Evolutionary conservation across 495 filamentous ascomycete species (phyloP).

Genomic region (Chaetomium fimeti): DNA sequence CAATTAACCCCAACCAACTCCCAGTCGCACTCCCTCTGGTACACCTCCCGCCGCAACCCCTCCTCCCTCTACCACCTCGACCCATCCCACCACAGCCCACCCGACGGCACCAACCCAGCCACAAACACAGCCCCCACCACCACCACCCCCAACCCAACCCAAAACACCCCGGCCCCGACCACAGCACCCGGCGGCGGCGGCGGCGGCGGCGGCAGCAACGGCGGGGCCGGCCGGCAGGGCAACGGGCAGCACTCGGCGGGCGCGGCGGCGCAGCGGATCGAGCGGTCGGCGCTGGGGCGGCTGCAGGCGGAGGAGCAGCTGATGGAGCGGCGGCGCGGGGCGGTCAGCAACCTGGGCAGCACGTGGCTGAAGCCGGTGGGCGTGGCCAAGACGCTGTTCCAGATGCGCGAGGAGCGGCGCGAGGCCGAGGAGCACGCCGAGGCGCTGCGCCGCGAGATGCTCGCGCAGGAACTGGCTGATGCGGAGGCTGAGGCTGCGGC

Average conservation of each 20-base stretch:
- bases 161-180: slow-evolving; percentile 23
- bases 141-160: slow-evolving; percentile 25
- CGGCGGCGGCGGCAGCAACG: slow-evolving; percentile 11
- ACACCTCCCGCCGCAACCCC: slow-evolving; percentile 56
- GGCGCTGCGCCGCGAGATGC: slow-evolving; percentile 64
- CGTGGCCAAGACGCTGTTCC: slow-evolving; percentile 70
- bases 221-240: no score
- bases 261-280: slow-evolving; percentile 32
- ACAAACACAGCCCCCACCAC: slow-evolving; percentile 28
- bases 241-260: not conserved
- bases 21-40: slow-evolving; percentile 71
- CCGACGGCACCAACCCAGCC: slow-evolving; percentile 22
- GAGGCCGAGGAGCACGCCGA: slow-evolving; percentile 79
- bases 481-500: slow-evolving; percentile 48
- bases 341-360: slow-evolving; percentile 70
- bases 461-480: slow-evolving; percentile 62
- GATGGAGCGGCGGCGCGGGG: slow-evolving; percentile 64
- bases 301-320: slow-evolving; percentile 67
- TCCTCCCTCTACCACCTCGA: slow-evolving; percentile 33
- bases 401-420: slow-evolving; percentile 72
- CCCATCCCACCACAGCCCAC: slow-evolving; percentile 25
- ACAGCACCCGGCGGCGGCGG: slow-evolving; percentile 11
- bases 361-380: slow-evolving; percentile 79
- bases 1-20: slow-evolving; percentile 21
- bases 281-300: slow-evolving; percentile 56